Conservation (phyloP, 768 basidiomycete species). For the Agrocybe chaxingu region DNA sequence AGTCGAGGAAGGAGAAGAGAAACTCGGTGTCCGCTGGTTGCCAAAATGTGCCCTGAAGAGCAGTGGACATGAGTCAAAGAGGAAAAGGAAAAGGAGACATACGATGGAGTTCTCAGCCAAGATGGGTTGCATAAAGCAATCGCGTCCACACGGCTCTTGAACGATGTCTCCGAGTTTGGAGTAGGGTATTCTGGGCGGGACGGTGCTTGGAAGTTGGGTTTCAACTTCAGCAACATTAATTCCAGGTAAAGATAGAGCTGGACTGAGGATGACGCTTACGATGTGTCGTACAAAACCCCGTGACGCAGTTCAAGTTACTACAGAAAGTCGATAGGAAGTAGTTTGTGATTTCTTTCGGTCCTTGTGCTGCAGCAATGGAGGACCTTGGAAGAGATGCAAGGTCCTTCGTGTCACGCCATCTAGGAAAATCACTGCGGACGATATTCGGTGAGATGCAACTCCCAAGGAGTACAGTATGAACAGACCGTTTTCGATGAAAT, state of each 20-base stretch:
- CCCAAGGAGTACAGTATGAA: neutral
- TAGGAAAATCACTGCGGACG: conserved; percentile 26
- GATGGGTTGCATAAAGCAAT: conserved; percentile 27
- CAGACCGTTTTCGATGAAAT: conserved; percentile 5
- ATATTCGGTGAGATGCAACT: neutral
- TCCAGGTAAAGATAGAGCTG: neutral
- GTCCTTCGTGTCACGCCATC: conserved; percentile 18
- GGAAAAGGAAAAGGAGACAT: neutral
- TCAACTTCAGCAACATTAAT: conserved; percentile 17
- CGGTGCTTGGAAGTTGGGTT: conserved; percentile 23
- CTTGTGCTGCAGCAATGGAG: conserved; percentile 1
- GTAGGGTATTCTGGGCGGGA: conserved; percentile 21
- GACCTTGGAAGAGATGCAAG: neutral
- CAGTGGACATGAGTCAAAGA: neutral
- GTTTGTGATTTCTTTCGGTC: conserved; percentile 21
- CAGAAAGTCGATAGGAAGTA: conserved; percentile 45
- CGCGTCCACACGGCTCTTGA: conserved; percentile 24
- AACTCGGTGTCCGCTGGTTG: conserved; percentile 31
- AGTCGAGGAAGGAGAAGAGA: conserved; percentile 35
- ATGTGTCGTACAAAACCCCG: conserved; percentile 49
- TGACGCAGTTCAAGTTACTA: conserved; percentile 47
- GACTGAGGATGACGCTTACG: conserved; percentile 25
- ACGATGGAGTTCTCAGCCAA: conserved; percentile 9
- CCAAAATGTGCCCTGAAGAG: conserved; percentile 31
- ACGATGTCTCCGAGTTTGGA: conserved; percentile 13